phyloP scores from a whole-genome alignment of 2,329 filamentous ascomycete genomes.

The Beauveria rudraprayagi region DNA sequence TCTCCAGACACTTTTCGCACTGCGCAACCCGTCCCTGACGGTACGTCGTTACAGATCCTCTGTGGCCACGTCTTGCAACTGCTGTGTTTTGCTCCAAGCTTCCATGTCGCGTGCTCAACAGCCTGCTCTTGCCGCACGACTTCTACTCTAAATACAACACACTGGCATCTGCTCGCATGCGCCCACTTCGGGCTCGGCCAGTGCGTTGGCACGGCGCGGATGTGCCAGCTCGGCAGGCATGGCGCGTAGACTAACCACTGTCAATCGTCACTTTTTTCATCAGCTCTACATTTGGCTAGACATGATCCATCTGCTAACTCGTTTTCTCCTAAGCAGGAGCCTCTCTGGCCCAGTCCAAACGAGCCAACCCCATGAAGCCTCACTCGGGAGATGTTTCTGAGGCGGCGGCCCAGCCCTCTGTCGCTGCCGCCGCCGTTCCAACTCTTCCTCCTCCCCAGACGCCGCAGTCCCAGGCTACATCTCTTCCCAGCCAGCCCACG shows the following conservation, averaged over 20 bases:
- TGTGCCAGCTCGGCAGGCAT: neutral
- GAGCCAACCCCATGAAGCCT: constrained; percentile 45
- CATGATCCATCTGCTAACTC: constrained; percentile 17
- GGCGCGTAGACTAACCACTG: neutral
- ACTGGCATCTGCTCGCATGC: neutral
- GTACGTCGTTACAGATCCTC: constrained; percentile 49
- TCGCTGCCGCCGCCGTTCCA: constrained; percentile 27
- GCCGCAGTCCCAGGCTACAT: constrained; percentile 42
- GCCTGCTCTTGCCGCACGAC: neutral
- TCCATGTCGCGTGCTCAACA: constrained; percentile 13
- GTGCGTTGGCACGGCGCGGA: neutral
- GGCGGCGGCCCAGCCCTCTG: constrained; percentile 44
- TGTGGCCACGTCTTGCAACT: constrained; percentile 26
- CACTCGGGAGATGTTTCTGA: constrained; percentile 47
- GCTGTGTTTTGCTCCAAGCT: constrained; percentile 24
- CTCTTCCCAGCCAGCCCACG: constrained; percentile 35
- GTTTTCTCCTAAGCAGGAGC: constrained; percentile 29
- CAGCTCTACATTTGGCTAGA: neutral
- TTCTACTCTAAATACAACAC: neutral
- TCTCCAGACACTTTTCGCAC: constrained; percentile 60
- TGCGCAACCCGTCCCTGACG: constrained; percentile 53
- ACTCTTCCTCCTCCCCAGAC: constrained; percentile 43
- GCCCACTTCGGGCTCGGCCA: neutral
- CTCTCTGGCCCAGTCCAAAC: constrained; percentile 31
- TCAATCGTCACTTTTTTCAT: neutral